Base-by-base conservation (phyloP, 2,329 filamentous ascomycete species). In the Clonostachys rhizophaga region DNA sequence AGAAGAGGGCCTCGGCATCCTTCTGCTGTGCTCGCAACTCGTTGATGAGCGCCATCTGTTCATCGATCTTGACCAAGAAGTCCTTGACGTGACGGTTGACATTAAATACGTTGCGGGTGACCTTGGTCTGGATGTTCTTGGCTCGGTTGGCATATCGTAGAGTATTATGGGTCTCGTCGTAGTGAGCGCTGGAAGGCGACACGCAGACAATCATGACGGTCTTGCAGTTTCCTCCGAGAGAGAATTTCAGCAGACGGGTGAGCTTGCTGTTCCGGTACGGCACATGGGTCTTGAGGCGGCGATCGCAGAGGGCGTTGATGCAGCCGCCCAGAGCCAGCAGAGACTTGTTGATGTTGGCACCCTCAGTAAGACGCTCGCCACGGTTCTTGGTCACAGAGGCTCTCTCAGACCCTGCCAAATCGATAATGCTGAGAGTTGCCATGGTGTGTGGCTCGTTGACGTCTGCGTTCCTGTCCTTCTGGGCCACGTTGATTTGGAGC, bases 151-250 rank as follows among this genome's bases (percentile, higher is more conserved):
- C 94, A 61, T 99, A 99, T 58, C 95, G 88, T 16, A 99, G 76
- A 0, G 94, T 99, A 66, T 99, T 99, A 60, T 99, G 94, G 0
- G 92, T 96, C 69, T 99, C 94, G 65, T 99, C 94, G 58, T 94
- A 99, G 68, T 99, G 94, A 6, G 89, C 87, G 60, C 94, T 97
- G 1, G 91, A 96, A 2, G 94, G 94, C 56, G 91, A 96, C 46
- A 99, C 89, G 60, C 94, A 99, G 24, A 99, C 94, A 65, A 99
- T 97, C 94, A 99, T 99, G 64, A 99, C 94, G 0, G 94, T 99
- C 69, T 91, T 95, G 77, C 94, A 99, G 67, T 99, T 99, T 4
- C 94, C 94, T 33, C 94, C 94, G 0, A 99, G 81, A 1, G 92
- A 96, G 69, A 99, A 99, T 60, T 99, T 99, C 46, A 99, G 80